Evolutionary conservation across 176 grass and related monocot species (phyloP).

Genomic region (Ensete glaucum): DNA sequence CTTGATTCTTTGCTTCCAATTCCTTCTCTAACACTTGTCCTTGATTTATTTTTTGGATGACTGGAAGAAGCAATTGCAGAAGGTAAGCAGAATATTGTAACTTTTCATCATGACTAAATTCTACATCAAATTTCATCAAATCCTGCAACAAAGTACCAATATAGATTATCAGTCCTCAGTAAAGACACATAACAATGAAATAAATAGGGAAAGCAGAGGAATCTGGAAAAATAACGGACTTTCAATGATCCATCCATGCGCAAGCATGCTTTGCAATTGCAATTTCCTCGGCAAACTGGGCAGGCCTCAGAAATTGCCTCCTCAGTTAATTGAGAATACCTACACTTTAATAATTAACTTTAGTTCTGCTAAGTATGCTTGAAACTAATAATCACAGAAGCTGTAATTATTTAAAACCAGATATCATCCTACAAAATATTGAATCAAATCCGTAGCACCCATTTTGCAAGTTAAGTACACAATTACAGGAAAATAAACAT

Average conservation of each 20-base stretch:
- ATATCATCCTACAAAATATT: too few species aligned
- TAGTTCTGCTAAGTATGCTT: background rate
- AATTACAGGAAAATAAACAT: too few species aligned
- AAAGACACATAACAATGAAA: background rate
- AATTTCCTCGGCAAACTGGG: constrained; percentile 8
- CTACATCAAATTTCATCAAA: background rate
- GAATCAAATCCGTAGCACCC: too few species aligned
- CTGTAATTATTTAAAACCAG: background rate
- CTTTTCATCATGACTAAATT: constrained; percentile 7
- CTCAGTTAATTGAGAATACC: constrained; percentile 15
- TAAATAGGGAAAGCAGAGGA: background rate
- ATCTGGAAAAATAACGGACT: background rate
- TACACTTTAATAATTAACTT: background rate
- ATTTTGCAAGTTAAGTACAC: too few species aligned
- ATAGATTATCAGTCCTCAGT: background rate
- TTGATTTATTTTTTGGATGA: constrained; percentile 1
- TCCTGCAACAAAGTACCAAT: background rate
- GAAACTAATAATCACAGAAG: background rate
- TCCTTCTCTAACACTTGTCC: constrained; percentile 5
- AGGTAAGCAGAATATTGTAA: background rate
- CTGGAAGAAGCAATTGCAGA: constrained; percentile 6
- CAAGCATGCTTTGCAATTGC: constrained; percentile 18
- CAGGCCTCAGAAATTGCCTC: constrained; percentile 4
- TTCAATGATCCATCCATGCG: background rate
- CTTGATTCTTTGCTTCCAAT: background rate